A percentile compares a stretch with the other conserved stretches of the same genome.
Conservation (phyloP, 306 rosid genomes). For the Quercus parvula region DNA sequence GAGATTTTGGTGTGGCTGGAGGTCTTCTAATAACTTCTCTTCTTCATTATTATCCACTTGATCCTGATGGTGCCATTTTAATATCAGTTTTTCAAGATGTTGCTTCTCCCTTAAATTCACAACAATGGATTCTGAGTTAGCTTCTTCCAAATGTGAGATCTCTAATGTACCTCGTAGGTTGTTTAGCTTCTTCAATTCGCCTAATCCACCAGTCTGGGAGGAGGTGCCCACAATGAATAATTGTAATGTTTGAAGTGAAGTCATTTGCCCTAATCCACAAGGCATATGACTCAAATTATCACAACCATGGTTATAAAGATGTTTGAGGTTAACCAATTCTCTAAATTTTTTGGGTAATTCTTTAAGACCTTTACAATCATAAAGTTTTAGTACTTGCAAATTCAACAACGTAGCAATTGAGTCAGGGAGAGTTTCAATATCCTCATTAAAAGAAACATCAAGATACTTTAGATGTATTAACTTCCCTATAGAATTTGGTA, state of each 20-base stretch:
- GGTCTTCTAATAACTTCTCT: not conserved
- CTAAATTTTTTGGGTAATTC: not conserved
- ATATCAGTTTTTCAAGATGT: not conserved
- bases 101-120: not conserved
- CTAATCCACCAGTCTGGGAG: not conserved
- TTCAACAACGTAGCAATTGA: not conserved
- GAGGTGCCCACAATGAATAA: not conserved
- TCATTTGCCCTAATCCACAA: not conserved
- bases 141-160: not conserved
- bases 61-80: not conserved
- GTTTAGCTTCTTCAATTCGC: not conserved
- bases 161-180: not conserved
- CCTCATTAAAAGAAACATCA: not conserved
- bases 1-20: not conserved
- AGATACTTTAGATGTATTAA: constrained; percentile 17
- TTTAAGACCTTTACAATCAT: not conserved
- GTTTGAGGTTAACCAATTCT: not conserved
- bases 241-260: not conserved
- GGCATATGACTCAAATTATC: not conserved
- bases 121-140: not conserved
- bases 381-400: constrained; percentile 13
- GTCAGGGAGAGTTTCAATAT: not conserved
- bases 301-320: not conserved
- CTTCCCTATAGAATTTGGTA: not conserved
- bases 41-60: not conserved